Base-by-base conservation (phyloP, 495 filamentous ascomycete species). In the Podospora bellae-mahoneyi region DNA sequence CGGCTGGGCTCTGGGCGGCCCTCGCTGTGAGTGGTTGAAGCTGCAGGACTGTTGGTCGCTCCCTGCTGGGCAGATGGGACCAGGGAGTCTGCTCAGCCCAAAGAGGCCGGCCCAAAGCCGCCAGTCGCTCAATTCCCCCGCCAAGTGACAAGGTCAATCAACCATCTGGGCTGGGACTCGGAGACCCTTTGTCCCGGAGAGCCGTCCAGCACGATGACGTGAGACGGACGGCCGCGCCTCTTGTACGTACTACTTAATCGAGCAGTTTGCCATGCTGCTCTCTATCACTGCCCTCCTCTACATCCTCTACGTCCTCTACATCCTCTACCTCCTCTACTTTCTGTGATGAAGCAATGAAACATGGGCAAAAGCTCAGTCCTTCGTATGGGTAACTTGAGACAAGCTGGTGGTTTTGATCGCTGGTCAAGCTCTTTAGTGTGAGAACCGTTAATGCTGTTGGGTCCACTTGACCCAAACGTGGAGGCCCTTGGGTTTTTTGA, bases 121-220 rank as follows among this genome's bases (percentile, higher is more conserved):
- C 27, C 61, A 5, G 27, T 32, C 39, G 9, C 39, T 10, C 39
- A 18, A 48, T 48, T 18, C 30, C 27, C 61, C 32, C 61, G 61
- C 61, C 61, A 63, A 63, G 61, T 6, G 5, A n/a, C 27, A 32
- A 63, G 61, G 61, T 39, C 9, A 63, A 48, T 63, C 61, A 63
- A 48, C 48, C 34, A 63, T 13, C 30, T 15, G 18, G 61, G 23
- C 27, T 61, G n/a, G 27, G 27, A 54, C 20, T 64, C 64, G 64
- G 64, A 56, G 28, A 30, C 48, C 64, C 64, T 65, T 65, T 57
- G 54, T 32, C 3, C 54, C 64, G 64, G 64, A 53, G 23, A 20
- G 23, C 23, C 23, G 23, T 23, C 23, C 23, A 23, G 19, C n/a
- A 26, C 48, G 64, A 56, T 65, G 64, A 65, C 64, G 48, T 57